Percentiles rank a stretch among this genome's conserved stretches.
Evolutionary conservation across 2,329 filamentous ascomycete species (phyloP).

Genomic region (Chlorencoelia australis): DNA sequence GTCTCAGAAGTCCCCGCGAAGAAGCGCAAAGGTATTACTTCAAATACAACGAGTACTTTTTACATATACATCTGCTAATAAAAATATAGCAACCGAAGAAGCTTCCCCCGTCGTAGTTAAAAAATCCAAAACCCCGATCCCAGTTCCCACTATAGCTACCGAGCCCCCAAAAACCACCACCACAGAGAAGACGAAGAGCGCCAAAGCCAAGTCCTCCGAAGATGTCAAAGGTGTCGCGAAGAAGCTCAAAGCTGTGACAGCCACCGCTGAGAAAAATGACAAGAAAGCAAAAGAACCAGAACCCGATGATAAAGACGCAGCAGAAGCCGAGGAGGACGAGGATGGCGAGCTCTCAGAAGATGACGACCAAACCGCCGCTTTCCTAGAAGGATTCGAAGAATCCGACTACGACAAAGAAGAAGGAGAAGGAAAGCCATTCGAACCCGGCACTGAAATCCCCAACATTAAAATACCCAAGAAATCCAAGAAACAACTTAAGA

Average conservation of each 20-base stretch:
- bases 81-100: constrained; percentile 23
- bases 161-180: constrained; percentile 17
- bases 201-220: constrained; percentile 8
- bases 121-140: constrained; percentile 25
- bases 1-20: constrained; percentile 17
- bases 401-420: constrained; percentile 29
- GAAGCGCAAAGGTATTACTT: constrained; percentile 27
- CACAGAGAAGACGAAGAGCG: constrained; percentile 23
- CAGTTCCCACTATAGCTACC: constrained; percentile 26
- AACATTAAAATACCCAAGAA: constrained; percentile 31
- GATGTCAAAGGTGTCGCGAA: constrained; percentile 19
- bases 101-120: constrained; percentile 23
- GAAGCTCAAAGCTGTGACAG: constrained; percentile 12
- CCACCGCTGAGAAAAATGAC: constrained; percentile 15
- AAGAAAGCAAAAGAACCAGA: constrained; percentile 11
- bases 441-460: constrained; percentile 32
- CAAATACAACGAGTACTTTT: background rate
- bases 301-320: constrained; percentile 9
- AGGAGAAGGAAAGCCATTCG: constrained; percentile 31
- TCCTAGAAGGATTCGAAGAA: constrained; percentile 43
- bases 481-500: constrained; percentile 39
- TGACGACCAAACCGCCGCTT: constrained; percentile 42
- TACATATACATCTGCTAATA: background rate
- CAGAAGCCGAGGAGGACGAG: constrained; percentile 12
- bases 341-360: constrained; percentile 27